A percentile compares a stretch with the other conserved stretches of the same genome.
Evolutionary conservation across 768 basidiomycete species (phyloP).

Genomic region (Cystoderma amianthinum): DNA sequence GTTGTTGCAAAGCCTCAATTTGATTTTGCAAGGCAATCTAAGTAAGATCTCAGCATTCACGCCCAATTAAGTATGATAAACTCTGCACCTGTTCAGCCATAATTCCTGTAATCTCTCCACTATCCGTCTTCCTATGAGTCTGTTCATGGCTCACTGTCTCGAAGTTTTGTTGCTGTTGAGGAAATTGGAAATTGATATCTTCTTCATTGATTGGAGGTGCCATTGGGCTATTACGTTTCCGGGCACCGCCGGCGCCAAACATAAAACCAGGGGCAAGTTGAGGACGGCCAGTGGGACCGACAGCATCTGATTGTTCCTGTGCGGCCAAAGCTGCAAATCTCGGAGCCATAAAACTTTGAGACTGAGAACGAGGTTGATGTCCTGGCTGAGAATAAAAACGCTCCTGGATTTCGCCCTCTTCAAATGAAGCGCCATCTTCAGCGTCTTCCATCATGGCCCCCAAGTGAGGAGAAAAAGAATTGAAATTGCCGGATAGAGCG

Average conservation of each 20-base stretch:
- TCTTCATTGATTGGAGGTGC: slow-evolving; percentile 78
- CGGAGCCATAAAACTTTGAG: slow-evolving; percentile 82
- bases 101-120: slow-evolving; percentile 77
- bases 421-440: slow-evolving; percentile 56
- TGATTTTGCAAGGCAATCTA: slow-evolving; percentile 87
- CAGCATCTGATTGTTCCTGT: slow-evolving; percentile 54
- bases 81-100: slow-evolving; percentile 95
- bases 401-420: slow-evolving; percentile 79
- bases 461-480: slow-evolving; percentile 71
- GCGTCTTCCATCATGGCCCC: slow-evolving; percentile 81
- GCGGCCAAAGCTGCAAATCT: slow-evolving; percentile 79
- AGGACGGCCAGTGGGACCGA: slow-evolving; percentile 76
- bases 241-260: slow-evolving; percentile 66
- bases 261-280: slow-evolving; percentile 90
- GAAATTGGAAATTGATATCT: slow-evolving; percentile 77
- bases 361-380: slow-evolving; percentile 70
- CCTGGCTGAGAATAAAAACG: slow-evolving; percentile 39
- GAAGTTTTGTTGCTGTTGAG: slow-evolving; percentile 48
- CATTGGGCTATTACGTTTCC: slow-evolving; percentile 48
- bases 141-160: slow-evolving; percentile 23
- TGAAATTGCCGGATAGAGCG: slow-evolving; percentile 52
- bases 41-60: neutral
- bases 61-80: slow-evolving; percentile 3
- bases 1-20: slow-evolving; percentile 85
- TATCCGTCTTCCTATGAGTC: slow-evolving; percentile 51